A percentile compares a stretch with the other conserved stretches of the same genome.
Conservation (phyloP, 1,284 basidiomycete species). For the Moniliophthora roreri region DNA sequence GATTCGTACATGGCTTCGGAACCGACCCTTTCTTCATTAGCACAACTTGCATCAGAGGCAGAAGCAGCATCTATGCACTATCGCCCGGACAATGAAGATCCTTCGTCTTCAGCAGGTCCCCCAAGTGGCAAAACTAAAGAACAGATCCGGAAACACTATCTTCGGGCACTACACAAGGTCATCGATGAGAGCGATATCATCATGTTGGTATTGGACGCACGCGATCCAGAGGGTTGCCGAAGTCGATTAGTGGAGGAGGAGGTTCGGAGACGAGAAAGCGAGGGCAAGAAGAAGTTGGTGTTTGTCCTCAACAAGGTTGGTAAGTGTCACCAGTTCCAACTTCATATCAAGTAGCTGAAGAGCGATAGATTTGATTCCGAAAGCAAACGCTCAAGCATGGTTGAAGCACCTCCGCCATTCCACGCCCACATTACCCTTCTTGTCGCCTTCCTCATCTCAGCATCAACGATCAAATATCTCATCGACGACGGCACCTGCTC, state of each 20-base stretch:
- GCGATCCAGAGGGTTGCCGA: constrained; percentile 89
- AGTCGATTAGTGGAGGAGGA: constrained; percentile 90
- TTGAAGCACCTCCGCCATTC: constrained; percentile 87
- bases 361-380: constrained; percentile 80
- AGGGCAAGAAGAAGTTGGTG: constrained; percentile 90
- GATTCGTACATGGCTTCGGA: constrained; percentile 75
- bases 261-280: constrained; percentile 77
- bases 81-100: constrained; percentile 24
- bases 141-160: constrained; percentile 67
- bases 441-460: constrained; percentile 81
- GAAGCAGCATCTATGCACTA: constrained; percentile 24
- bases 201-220: constrained; percentile 84
- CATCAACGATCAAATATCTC: constrained; percentile 83
- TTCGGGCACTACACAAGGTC: constrained; percentile 84
- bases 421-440: constrained; percentile 93
- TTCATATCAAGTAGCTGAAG: background rate
- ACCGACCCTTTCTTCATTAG: constrained; percentile 63
- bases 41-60: constrained; percentile 38
- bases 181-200: constrained; percentile 93
- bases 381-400: constrained; percentile 89
- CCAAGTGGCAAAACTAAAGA: constrained; percentile 57
- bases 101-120: constrained; percentile 29
- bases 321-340: constrained; percentile 34
- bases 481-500: constrained; percentile 74
- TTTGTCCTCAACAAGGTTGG: constrained; percentile 94